Percentiles rank a stretch among this genome's conserved stretches.
Evolutionary conservation across 768 basidiomycete species (phyloP).

Genomic region (Neoboletus subvelutipes): DNA sequence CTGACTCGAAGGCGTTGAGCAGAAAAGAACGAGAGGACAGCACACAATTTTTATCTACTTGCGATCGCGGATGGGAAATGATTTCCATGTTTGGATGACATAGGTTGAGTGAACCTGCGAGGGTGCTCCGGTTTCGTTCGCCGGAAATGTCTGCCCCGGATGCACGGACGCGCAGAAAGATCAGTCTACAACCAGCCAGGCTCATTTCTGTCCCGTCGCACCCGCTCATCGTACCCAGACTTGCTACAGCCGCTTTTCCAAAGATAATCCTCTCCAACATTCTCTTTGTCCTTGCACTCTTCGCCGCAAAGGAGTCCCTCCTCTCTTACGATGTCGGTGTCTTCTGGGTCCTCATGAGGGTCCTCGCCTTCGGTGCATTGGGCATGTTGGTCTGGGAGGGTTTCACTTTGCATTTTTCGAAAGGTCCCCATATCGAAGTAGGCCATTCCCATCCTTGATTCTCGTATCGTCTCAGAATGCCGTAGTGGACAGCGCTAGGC

Average conservation of each 20-base stretch:
- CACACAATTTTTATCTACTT: constrained; percentile 5
- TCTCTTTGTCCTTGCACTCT: constrained; percentile 60
- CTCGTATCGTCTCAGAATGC: constrained; percentile 8
- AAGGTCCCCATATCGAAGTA: constrained; percentile 61
- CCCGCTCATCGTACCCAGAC: constrained; percentile 34
- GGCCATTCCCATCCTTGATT: constrained; percentile 21
- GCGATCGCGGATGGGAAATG: constrained; percentile 15
- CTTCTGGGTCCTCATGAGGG: constrained; percentile 74
- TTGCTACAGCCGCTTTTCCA: constrained; percentile 52
- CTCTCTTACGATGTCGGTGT: constrained; percentile 65
- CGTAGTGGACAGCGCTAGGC: constrained; percentile 69
- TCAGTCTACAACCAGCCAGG: constrained; percentile 55
- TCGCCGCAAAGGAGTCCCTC: constrained; percentile 66
- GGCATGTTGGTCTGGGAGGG: constrained; percentile 62
- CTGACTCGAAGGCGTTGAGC: constrained; percentile 9
- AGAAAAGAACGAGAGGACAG: not conserved
- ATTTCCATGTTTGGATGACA: constrained; percentile 21
- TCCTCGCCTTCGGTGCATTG: constrained; percentile 70
- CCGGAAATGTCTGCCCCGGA: constrained; percentile 60
- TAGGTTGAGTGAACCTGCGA: too few species aligned
- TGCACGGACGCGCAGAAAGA: constrained; percentile 65
- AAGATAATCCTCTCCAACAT: constrained; percentile 60
- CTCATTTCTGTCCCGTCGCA: constrained; percentile 41
- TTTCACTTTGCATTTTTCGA: constrained; percentile 51
- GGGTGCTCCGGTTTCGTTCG: constrained; percentile 11